Evolutionary conservation across 2,329 filamentous ascomycete genomes (phyloP), one percentile per base, ranked within the genome.

Genomic region (Aspergillus pseudoterreus): DNA sequence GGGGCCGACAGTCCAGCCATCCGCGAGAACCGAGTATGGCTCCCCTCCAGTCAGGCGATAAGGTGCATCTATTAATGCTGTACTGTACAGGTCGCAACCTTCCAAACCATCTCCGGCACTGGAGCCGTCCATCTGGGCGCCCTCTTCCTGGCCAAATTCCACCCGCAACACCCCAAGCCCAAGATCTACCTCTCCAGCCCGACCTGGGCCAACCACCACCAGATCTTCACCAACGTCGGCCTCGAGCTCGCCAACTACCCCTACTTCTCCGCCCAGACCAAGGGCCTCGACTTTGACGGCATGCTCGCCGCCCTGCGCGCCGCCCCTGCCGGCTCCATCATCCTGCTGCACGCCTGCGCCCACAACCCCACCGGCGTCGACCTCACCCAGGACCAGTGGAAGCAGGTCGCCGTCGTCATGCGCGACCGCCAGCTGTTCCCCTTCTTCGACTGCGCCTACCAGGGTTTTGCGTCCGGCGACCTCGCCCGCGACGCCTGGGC

Each of bases 331-430:
- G 84, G 85, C 62, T 92, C 89, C 69, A 84, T 99, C 71, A 86
- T 99, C 71, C 81, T 97, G 42, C 83, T 97, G 36, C 94, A 97
- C 75, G 89, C 91, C 57, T 99, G 94, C 71, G 94, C 94, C 35
- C 94, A 99, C 79, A 99, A 99, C 78, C 94, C 94, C 33, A 99
- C 94, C 1, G 94, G 94, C 53, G 92, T 99, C 57, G 94, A 99
- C 74, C 92, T 92, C 6, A 95, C 92, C 17, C 80, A 87, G 60
- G 90, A 92, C 49, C 94, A 99, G 77, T 99, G 94, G 94, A 90
- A 87, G 72, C 82, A 95, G 75, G 84, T 99, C 56, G 91, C 92
- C 47, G 72, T 79, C 41, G 73, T 96, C 42, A 85, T 97, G 72
- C 82, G 82, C 63, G 73, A 83, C 65, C 90, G 87, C 75, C 83